These are phyloP conservation scores for Cyclotella sp. DNA, from an alignment of 108 stramenopile species.

Conservation along the genomic window DNA sequence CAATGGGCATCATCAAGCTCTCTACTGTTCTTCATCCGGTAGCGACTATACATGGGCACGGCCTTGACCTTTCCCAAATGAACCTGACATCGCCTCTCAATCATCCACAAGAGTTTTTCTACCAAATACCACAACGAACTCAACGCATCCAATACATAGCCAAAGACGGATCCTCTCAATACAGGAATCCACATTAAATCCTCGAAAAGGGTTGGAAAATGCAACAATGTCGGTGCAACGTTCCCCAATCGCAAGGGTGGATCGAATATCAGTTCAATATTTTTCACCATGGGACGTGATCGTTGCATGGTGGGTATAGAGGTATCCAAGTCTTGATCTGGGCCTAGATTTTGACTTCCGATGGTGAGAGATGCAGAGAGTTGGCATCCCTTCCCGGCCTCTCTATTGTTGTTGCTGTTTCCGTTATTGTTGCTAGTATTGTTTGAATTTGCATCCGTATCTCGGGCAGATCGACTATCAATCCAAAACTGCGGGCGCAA, in stretches of 20 bases:
- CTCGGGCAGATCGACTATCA: conserved; percentile 32
- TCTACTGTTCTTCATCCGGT: conserved; percentile 23
- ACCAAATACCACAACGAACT: conserved; percentile 68
- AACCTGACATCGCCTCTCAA: conserved; percentile 80
- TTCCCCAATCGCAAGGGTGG: conserved; percentile 81
- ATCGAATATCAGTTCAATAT: conserved; percentile 68
- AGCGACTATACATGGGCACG: conserved; percentile 69
- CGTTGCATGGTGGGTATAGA: conserved; percentile 55
- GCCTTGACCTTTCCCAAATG: conserved; percentile 77
- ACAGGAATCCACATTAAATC: conserved; percentile 69
- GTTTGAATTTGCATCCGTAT: conserved; percentile 5
- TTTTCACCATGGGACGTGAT: conserved; percentile 83
- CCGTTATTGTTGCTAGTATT: not conserved
- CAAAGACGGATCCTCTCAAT: conserved; percentile 65
- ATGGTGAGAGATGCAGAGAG: conserved; percentile 60
- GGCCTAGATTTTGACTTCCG: conserved; percentile 72
- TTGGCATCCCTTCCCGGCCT: conserved; percentile 56
- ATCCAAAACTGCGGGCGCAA: conserved; percentile 80
- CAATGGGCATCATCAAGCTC: conserved; percentile 54
- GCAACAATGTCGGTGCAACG: conserved; percentile 88
- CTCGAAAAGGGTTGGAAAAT: conserved; percentile 86
- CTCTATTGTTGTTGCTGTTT: not conserved
- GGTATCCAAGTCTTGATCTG: conserved; percentile 76
- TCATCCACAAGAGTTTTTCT: conserved; percentile 82
- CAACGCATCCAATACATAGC: conserved; percentile 65